A percentile compares a stretch with the other conserved stretches of the same genome.
Conservation (phyloP, 768 basidiomycete species). For the Cystobasidium ongulense region DNA sequence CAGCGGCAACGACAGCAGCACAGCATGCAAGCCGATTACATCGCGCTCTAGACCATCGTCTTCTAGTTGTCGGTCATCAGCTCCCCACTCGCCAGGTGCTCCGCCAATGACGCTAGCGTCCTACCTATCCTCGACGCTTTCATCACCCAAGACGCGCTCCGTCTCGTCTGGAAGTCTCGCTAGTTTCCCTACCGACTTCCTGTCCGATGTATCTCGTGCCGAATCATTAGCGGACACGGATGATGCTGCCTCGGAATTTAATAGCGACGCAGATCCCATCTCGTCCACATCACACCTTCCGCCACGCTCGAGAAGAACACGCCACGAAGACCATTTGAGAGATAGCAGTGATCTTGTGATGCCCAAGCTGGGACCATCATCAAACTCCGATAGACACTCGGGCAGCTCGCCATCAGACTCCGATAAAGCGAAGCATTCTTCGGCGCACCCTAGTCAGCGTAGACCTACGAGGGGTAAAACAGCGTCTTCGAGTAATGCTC, state of each 20-base stretch:
- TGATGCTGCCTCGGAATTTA: constrained; percentile 12
- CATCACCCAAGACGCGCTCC: constrained; percentile 26
- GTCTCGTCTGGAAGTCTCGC: constrained; percentile 17
- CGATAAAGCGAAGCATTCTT: not conserved
- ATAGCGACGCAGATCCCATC: not conserved
- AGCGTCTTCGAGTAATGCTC: not conserved
- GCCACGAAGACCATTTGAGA: not conserved
- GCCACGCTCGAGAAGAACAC: not conserved
- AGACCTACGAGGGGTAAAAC: not conserved
- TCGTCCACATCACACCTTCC: not conserved
- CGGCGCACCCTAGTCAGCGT: not conserved
- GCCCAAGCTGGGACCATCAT: not conserved
- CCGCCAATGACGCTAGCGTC: constrained; percentile 7
- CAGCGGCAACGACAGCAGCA: not conserved
- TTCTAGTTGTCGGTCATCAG: not conserved
- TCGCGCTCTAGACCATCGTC: not conserved
- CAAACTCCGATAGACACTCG: not conserved
- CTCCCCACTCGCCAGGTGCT: not conserved
- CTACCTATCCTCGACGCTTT: constrained; percentile 22
- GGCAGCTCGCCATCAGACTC: not conserved
- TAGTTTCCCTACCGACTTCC: constrained; percentile 24
- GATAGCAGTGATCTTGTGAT: not conserved
- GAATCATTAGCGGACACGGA: not conserved
- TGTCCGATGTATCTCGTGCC: constrained; percentile 18
- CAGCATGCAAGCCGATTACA: not conserved